Evolutionary conservation across 495 filamentous ascomycete species (phyloP).

Genomic region (Podospora appendiculata): DNA sequence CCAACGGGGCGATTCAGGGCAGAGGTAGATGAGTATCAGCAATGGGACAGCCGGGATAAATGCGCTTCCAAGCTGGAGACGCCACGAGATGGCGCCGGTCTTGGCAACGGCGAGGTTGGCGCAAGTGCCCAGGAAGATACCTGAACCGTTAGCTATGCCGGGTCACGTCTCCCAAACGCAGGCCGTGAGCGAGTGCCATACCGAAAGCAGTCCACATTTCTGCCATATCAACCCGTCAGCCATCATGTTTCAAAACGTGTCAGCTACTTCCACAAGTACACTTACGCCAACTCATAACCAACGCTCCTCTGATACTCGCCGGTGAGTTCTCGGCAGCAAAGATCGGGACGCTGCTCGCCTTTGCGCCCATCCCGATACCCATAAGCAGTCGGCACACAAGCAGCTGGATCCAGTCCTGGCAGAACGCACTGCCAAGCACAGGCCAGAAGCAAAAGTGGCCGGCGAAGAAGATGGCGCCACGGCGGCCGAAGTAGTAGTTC

Average conservation of each 20-base stretch:
- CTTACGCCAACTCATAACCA: constrained; percentile 72
- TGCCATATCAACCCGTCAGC: not conserved
- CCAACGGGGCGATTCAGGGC: constrained; percentile 65
- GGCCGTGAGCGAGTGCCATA: too few relatives aligned
- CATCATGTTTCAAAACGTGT: too few relatives aligned
- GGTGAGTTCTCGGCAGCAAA: constrained; percentile 73
- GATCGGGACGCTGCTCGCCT: constrained; percentile 56
- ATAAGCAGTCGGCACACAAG: constrained; percentile 56
- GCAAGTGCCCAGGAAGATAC: constrained; percentile 63
- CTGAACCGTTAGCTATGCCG: constrained; percentile 45
- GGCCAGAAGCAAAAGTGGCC: constrained; percentile 55
- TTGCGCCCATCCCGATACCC: constrained; percentile 65
- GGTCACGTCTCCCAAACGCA: too few relatives aligned
- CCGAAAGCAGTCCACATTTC: constrained; percentile 57
- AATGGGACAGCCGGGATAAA: constrained; percentile 70
- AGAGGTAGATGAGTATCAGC: constrained; percentile 57
- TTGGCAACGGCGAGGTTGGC: constrained; percentile 60
- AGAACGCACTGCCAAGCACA: constrained; percentile 59
- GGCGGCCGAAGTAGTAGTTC: constrained; percentile 57
- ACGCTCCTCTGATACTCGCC: constrained; percentile 63
- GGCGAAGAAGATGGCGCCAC: constrained; percentile 57
- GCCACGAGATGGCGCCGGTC: constrained; percentile 54
- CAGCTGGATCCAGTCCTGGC: constrained; percentile 55
- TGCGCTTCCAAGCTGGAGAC: constrained; percentile 55
- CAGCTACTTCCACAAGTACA: not conserved